Percentiles rank a stretch among this genome's conserved stretches.
phyloP scores from a whole-genome alignment of 2,329 filamentous ascomycete genomes.

The Phyllachora maydis region DNA sequence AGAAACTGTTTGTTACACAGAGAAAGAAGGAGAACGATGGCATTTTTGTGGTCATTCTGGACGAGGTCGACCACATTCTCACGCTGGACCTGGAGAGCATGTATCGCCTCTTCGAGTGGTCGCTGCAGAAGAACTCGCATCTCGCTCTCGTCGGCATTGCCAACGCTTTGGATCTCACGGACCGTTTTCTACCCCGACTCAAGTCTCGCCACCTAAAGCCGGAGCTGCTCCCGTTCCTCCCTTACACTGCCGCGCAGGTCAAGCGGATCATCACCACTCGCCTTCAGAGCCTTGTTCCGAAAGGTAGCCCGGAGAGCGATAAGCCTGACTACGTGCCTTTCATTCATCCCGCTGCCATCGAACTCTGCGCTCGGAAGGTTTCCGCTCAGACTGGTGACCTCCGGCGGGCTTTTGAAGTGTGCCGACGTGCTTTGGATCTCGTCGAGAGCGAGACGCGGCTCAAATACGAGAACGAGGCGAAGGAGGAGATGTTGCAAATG shows the following conservation, averaged over 20 bases:
- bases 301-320: conserved; percentile 26
- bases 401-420: conserved; percentile 88
- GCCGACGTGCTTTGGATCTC: conserved; percentile 71
- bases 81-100: conserved; percentile 75
- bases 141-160: conserved; percentile 82
- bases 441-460: conserved; percentile 68
- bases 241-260: conserved; percentile 76
- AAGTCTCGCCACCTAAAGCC: conserved; percentile 88
- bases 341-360: conserved; percentile 81
- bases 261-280: conserved; percentile 71
- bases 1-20: conserved; percentile 48
- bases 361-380: conserved; percentile 86
- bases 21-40: conserved; percentile 30
- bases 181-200: conserved; percentile 80
- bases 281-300: conserved; percentile 51
- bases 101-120: conserved; percentile 95
- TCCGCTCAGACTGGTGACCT: conserved; percentile 86
- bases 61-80: conserved; percentile 89
- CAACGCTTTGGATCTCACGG: conserved; percentile 87
- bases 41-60: conserved; percentile 77
- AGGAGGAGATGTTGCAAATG: conserved; percentile 32
- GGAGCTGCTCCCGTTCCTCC: conserved; percentile 73
- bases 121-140: conserved; percentile 57
- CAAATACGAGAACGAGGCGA: conserved; percentile 44
- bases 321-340: conserved; percentile 53